Evolutionary conservation across 495 filamentous ascomycete genomes (phyloP).

Genomic region (Haplographium delicatum): DNA sequence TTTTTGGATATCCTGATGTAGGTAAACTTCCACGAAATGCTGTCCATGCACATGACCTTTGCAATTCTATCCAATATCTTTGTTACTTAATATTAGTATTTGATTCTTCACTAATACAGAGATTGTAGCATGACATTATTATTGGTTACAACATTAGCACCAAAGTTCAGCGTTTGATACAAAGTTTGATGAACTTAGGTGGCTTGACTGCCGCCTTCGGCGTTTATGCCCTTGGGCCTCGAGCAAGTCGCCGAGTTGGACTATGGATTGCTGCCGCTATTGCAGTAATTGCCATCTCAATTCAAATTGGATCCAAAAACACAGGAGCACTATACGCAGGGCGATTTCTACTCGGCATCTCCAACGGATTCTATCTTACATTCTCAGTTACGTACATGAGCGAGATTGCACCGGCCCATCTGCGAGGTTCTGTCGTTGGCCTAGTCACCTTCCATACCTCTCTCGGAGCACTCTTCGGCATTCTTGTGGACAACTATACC

Average conservation of each 20-base stretch:
- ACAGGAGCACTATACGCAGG: slow-evolving; percentile 43
- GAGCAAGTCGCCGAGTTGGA: slow-evolving; percentile 34
- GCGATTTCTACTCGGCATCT: slow-evolving; percentile 45
- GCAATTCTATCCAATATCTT: no score
- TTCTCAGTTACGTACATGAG: slow-evolving; percentile 50
- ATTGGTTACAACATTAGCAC: slow-evolving; percentile 31
- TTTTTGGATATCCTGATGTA: slow-evolving; percentile 38
- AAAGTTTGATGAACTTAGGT: slow-evolving; percentile 37
- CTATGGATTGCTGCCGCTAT: slow-evolving; percentile 43
- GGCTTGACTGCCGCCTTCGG: slow-evolving; percentile 39
- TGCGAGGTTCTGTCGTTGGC: slow-evolving; percentile 43
- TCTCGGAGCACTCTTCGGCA: slow-evolving; percentile 49
- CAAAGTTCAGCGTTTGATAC: slow-evolving; percentile 37
- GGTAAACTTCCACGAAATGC: slow-evolving; percentile 27
- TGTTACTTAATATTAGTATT: no score
- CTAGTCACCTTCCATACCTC: slow-evolving; percentile 44
- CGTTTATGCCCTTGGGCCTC: slow-evolving; percentile 27
- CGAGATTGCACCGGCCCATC: slow-evolving; percentile 35
- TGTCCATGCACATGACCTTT: no score
- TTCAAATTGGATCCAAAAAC: slow-evolving; percentile 42
- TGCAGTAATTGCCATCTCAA: slow-evolving; percentile 36
- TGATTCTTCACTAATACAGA: no score
- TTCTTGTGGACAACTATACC: slow-evolving; percentile 47
- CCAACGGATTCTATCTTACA: slow-evolving; percentile 48
- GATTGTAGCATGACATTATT: slow-evolving; percentile 25